Evolutionary conservation across 208 protist genomes (phyloP), one percentile per base, ranked within the genome.

Genomic region (Cochliopodium minus): DNA sequence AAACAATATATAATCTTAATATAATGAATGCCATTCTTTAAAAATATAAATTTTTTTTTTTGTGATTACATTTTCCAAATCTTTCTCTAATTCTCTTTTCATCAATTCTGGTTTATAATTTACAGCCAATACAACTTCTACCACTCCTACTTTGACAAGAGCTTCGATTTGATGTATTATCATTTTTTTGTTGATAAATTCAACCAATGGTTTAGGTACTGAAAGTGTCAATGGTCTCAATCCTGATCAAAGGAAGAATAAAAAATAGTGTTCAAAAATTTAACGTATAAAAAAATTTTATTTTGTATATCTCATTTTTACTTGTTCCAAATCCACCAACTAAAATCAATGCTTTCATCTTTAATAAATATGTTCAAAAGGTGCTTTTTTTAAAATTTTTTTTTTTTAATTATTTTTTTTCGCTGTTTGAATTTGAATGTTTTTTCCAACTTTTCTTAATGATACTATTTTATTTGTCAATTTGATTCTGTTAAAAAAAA

Each of bases 171-270:
- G 90, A 70, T 96, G 89, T 23, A 93, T 64, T 35, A 96, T 88
- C 74, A 96, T 94, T 7, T 89, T 79, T 73, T 94, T 92, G 73
- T 97, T 97, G 57, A 81, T 85, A 72, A 97, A 96, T 4, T 82
- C 82, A 2, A 97, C 87, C 7, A 96, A 72, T 11, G 92, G 92
- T 70, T 97, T 97, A 9, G 92, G 90, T 29, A 74, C 70, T 4
- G 87, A 89, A 17, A 97, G 70, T 5, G 92, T 97, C 15, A 97
- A 76, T 26, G 92, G 92, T 46, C 92, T 85, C 13, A 97, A 76
- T 28, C 92, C n/a, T n/a, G n/a, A n/a, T n/a, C n/a, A n/a, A n/a
- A n/a, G n/a, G n/a, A n/a, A n/a, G n/a, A n/a, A n/a, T n/a, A n/a
- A n/a, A n/a, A n/a, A n/a, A n/a, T n/a, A n/a, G 67, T 10, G 81